Conservation (phyloP, 2,329 filamentous ascomycete species). For the Fusarium guadeloupense region DNA sequence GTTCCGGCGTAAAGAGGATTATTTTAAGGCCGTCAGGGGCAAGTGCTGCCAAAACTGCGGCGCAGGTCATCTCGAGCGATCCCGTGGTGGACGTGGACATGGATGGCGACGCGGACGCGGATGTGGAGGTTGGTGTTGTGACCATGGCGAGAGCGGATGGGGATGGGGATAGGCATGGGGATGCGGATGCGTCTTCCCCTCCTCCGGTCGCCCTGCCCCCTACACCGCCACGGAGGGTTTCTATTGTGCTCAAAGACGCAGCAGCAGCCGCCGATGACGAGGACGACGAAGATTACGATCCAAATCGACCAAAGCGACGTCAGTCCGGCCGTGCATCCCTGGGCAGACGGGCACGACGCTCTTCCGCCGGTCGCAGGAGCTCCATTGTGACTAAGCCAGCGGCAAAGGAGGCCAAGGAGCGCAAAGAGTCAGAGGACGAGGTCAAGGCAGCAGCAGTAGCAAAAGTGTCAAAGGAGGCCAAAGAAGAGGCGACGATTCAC, state of each 20-base stretch:
- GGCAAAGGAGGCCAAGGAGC: conserved; percentile 28
- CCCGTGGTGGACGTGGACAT: conserved; percentile 37
- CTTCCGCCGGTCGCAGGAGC: conserved; percentile 35
- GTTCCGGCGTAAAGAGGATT: conserved; percentile 53
- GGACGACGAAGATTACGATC: conserved; percentile 58
- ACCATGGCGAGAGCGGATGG: conserved; percentile 32
- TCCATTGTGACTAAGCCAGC: conserved; percentile 37
- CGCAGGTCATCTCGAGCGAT: conserved; percentile 33
- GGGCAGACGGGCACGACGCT: conserved; percentile 43
- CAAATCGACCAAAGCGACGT: conserved; percentile 49
- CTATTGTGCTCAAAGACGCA: conserved; percentile 42
- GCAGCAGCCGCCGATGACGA: conserved; percentile 47
- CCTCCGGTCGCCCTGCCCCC: conserved; percentile 34
- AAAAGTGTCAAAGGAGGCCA: conserved; percentile 26
- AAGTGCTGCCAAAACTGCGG: conserved; percentile 41
- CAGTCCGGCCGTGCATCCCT: conserved; percentile 47
- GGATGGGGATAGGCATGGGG: no score
- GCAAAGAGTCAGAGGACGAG: conserved; percentile 22
- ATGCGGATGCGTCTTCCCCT: conserved; percentile 36
- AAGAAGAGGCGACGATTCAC: conserved; percentile 19
- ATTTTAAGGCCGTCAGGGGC: conserved; percentile 55
- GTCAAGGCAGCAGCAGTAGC: conserved; percentile 7
- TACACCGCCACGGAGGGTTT: conserved; percentile 43
- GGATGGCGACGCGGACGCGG: conserved; percentile 24
- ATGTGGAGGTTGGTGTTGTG: conserved; percentile 37